Base-by-base conservation (phyloP, 2,329 filamentous ascomycete genomes). In the Colletotrichum acutatum region DNA sequence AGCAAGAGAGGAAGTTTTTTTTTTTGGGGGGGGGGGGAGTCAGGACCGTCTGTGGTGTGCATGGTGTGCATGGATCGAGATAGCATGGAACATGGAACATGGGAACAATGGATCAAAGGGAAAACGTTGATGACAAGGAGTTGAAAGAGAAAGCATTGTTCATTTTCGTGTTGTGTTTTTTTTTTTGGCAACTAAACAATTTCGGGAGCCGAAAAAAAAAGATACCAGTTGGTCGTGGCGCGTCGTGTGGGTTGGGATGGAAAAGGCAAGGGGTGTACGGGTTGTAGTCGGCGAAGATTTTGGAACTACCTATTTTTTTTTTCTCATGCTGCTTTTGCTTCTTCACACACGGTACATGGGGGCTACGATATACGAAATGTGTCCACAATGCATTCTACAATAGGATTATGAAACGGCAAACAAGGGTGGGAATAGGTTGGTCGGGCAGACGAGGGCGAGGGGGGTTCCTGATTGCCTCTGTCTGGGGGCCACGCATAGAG, bases 311-410 rank as follows among this genome's bases (percentile, higher is more conserved):
- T 24, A 11, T 11, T n/a, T 12, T 7, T 7, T 12, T 19, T 11
- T 30, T 28, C 14, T 4, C 30, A 24, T 24, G 4, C 8, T 49
- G 16, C 16, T 49, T 49, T n/a, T 11, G 3, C 19, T 59, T 60
- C 42, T 6, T 14, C 22, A 34, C 22, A 34, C 14, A 49, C n/a
- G 42, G 42, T 28, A 24, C 16, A 11, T 42, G 26, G 42, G 65
- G 28, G 16, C 19, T 19, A 53, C 52, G 65, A 54, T 54, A 67
- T 42, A 61, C 42, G 64, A 66, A 49, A 2, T 28, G n/a, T 24
- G 64, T 66, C 26, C 58, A 49, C n/a, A 24, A 19, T 66, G 54
- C 56, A 34, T 66, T 59, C 34, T 34, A 52, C 34, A 59, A 49
- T 49, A 26, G 32, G 22, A 49, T 58, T 19, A 42, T 22, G 53